Evolutionary conservation across 2,329 filamentous ascomycete species (phyloP).

Genomic region (Periconia sp.): DNA sequence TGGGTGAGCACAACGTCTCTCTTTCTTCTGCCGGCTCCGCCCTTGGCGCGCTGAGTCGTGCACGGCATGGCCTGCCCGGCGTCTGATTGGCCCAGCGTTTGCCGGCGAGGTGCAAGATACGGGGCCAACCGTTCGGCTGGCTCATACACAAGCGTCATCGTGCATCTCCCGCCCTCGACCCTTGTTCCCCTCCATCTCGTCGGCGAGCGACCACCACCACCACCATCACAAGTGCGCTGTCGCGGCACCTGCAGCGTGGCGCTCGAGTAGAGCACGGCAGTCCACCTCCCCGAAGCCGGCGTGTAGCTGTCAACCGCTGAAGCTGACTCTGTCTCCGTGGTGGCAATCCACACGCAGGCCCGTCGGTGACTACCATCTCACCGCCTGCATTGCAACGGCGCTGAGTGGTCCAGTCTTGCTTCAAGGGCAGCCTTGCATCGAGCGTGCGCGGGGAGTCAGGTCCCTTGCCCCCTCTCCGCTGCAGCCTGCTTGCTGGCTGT

Average conservation of each 20-base stretch:
- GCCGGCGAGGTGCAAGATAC: constrained; percentile 1
- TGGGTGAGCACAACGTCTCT: constrained; percentile 3
- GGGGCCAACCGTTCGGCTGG: constrained; percentile 12
- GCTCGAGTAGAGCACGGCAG: background rate
- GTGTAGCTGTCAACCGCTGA: background rate
- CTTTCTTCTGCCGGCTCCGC: constrained; percentile 11
- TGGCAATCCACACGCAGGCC: constrained; percentile 15
- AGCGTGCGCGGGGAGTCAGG: constrained; percentile 10
- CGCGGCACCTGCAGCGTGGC: background rate
- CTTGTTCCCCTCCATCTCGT: background rate
- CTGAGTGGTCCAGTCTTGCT: constrained; percentile 23
- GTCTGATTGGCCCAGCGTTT: background rate
- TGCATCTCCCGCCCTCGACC: background rate
- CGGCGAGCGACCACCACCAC: background rate
- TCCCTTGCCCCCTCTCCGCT: constrained; percentile 12
- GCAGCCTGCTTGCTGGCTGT: constrained; percentile 2
- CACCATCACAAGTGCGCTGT: background rate
- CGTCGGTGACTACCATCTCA: constrained; percentile 28
- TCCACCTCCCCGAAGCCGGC: background rate
- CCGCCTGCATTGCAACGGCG: constrained; percentile 16
- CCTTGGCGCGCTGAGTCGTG: constrained; percentile 10
- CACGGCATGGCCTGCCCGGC: background rate
- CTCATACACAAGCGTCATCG: background rate
- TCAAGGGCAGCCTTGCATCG: constrained; percentile 26
- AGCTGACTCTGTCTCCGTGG: constrained; percentile 10